Evolutionary conservation across 768 basidiomycete genomes (phyloP), one percentile per base, ranked within the genome.

Genomic region (Kwoniella sp.): DNA sequence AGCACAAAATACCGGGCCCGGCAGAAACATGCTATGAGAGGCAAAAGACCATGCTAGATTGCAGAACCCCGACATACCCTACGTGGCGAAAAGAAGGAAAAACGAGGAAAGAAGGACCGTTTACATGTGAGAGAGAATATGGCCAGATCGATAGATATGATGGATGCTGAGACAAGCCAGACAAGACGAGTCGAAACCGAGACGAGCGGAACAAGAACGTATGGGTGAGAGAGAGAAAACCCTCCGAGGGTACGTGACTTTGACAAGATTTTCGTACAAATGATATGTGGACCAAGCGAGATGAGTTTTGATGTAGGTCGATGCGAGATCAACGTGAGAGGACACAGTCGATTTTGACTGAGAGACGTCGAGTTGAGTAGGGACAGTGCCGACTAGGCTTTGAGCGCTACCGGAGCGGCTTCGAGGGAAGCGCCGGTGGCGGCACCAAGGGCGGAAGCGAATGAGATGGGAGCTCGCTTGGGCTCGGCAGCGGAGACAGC

Each of bases 401-500:
- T 60, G 52, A 67, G 51, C 20, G 57, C 62, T 12, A 70, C 60
- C 17, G 63, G 59, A 26, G 56, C 31, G 15, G 60, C 17, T 17
- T 62, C 60, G 36, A 59, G 37, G 1, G 53, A 20, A 9, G 49
- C 7, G 10, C 31, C 46, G 14, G 38, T 22, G n/a, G 50, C 56
- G 17, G 50, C 37, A 41, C 62, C 50, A 6, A 61, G 62, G 46
- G 63, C 62, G 2, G 57, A 57, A 0, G 69, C 69, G 40, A 71
- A 66, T 31, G 57, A 60, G 48, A 65, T 52, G n/a, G 60, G 47
- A 28, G 57, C 46, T 32, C 50, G 31, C 36, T 63, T 65, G 47
- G 50, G 28, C 28, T 57, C 61, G 28, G 53, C 5, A 2, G 39
- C 45, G 11, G 45, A 40, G 11, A 29, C 37, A 46, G 50, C 41